phyloP scores from a whole-genome alignment of 306 rosid species.

The Inga laurina region DNA sequence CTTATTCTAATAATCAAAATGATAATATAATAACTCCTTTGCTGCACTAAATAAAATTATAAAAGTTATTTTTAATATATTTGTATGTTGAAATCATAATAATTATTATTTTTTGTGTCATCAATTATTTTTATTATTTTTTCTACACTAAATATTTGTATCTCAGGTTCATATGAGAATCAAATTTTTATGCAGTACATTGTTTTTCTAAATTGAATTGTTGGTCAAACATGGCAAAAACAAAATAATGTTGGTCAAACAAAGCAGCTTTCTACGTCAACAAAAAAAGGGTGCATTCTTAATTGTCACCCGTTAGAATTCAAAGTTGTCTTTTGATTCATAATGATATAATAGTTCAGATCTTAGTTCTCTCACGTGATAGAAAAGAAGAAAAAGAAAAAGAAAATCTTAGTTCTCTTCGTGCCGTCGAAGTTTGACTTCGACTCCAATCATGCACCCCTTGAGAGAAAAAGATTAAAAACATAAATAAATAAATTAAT shows the following conservation, averaged over 20 bases:
- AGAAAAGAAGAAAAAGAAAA: too few relatives aligned
- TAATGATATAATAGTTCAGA: background rate
- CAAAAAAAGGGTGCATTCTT: background rate
- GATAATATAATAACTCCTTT: background rate
- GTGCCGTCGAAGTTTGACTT: background rate
- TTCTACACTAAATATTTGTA: too few relatives aligned
- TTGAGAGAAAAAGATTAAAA: background rate
- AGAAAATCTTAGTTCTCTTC: background rate
- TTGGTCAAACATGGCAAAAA: background rate
- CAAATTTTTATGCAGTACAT: background rate
- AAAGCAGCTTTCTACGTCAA: background rate
- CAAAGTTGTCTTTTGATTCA: background rate
- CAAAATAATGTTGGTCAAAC: background rate
- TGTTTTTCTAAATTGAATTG: background rate
- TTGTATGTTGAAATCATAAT: too few relatives aligned
- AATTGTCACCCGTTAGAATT: background rate
- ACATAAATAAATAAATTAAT: too few relatives aligned
- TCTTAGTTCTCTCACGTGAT: background rate
- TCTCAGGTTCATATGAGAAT: background rate
- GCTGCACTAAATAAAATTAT: too few relatives aligned
- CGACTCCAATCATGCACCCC: background rate
- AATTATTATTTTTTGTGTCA: too few relatives aligned
- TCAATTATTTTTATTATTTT: too few relatives aligned
- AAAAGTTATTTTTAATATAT: too few relatives aligned
- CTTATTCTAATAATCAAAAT: background rate